phyloP scores from a whole-genome alignment of 805 yeast genomes.

The Candida vartiovaarae region DNA sequence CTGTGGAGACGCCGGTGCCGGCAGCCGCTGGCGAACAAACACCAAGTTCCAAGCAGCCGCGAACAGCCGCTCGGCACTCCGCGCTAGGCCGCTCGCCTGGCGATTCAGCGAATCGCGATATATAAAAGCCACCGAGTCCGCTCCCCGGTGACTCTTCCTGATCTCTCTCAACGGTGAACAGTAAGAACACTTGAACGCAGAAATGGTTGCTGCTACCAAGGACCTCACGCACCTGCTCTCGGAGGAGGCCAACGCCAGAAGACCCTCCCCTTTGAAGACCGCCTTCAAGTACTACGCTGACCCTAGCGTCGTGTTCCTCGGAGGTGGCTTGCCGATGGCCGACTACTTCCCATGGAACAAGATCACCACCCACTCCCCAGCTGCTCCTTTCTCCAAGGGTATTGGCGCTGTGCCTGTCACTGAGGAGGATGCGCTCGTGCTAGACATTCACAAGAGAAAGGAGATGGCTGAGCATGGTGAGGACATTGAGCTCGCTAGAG shows the following conservation, averaged over 20 bases:
- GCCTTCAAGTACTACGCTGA: slow-evolving; percentile 71
- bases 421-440: slow-evolving; percentile 28
- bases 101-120: no score
- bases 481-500: slow-evolving; percentile 69
- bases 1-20: no score
- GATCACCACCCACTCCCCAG: slow-evolving; percentile 61
- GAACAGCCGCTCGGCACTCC: no score
- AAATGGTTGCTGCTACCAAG: slow-evolving; percentile 38
- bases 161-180: no score
- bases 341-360: slow-evolving; percentile 91
- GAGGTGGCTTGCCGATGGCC: slow-evolving; percentile 92
- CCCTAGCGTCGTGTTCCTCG: slow-evolving; percentile 80
- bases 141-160: no score
- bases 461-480: slow-evolving; percentile 35
- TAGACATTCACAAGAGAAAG: slow-evolving; percentile 36
- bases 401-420: slow-evolving; percentile 53
- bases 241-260: slow-evolving; percentile 69
- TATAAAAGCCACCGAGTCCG: no score
- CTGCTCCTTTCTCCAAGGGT: slow-evolving; percentile 74
- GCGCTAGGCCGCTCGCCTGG: no score
- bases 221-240: slow-evolving; percentile 74
- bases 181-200: not conserved
- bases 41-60: no score
- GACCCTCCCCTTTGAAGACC: slow-evolving; percentile 72
- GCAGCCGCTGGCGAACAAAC: no score